A percentile compares a stretch with the other conserved stretches of the same genome.
phyloP scores from a whole-genome alignment of 345 rosid genomes.

The Euphorbia tirucalli region DNA sequence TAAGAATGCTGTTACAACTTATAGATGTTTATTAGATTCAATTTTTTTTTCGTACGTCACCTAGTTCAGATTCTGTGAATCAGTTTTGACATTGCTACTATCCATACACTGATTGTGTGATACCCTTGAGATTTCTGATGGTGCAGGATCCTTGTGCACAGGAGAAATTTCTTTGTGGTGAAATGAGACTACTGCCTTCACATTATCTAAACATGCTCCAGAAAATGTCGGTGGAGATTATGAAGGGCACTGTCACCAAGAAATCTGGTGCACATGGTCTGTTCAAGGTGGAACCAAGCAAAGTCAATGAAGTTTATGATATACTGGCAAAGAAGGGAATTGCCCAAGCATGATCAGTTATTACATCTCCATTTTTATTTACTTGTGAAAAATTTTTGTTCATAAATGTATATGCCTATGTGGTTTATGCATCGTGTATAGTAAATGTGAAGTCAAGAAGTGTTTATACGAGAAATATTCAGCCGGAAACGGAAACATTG shows the following conservation, averaged over 20 bases:
- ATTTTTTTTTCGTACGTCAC: too few species aligned
- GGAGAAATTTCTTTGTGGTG: conserved; percentile 74
- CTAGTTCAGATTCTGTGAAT: not conserved
- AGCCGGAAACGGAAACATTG: too few species aligned
- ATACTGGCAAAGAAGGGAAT: conserved; percentile 69
- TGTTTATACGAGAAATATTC: not conserved
- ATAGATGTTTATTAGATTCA: not conserved
- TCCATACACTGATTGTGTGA: not conserved
- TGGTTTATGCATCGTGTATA: not conserved
- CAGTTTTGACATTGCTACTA: not conserved
- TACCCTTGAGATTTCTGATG: not conserved
- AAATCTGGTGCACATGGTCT: conserved; percentile 79
- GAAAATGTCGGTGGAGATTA: conserved; percentile 53
- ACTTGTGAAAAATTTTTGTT: not conserved
- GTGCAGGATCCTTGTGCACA: conserved; percentile 29
- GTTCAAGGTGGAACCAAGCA: conserved; percentile 73
- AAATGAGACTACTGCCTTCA: conserved; percentile 68
- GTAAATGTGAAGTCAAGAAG: not conserved
- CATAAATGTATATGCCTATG: not conserved
- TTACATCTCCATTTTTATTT: not conserved
- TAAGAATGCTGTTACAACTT: conserved; percentile 32
- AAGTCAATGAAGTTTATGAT: conserved; percentile 81
- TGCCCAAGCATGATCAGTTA: conserved; percentile 33
- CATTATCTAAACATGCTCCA: conserved; percentile 85
- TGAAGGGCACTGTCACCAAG: conserved; percentile 57